Evolutionary conservation across 2,329 filamentous ascomycete species (phyloP).

Genomic region (Fusarium protoensiforme): DNA sequence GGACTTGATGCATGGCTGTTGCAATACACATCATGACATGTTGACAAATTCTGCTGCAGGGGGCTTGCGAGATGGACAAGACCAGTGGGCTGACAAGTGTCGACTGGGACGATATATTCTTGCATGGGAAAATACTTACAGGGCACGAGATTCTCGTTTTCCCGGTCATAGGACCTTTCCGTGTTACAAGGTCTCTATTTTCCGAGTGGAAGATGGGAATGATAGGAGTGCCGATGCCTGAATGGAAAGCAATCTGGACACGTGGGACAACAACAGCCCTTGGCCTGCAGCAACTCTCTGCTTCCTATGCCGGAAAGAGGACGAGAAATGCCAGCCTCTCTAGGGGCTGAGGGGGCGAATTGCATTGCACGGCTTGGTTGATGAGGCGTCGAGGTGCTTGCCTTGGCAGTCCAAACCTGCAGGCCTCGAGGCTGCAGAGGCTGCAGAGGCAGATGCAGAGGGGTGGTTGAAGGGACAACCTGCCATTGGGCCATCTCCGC

Average conservation of each 20-base stretch:
- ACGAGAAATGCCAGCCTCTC: background rate
- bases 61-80: background rate
- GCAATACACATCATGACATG: background rate
- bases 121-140: background rate
- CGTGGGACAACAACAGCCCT: background rate
- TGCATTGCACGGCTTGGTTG: background rate
- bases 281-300: background rate
- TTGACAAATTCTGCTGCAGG: conserved; percentile 3
- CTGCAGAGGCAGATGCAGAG: background rate
- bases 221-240: background rate
- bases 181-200: background rate
- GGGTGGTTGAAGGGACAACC: background rate
- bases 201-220: background rate
- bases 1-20: background rate
- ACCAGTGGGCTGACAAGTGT: background rate
- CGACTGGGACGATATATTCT: background rate
- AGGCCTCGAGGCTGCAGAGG: background rate
- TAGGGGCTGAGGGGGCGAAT: background rate
- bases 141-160: background rate
- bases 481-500: background rate
- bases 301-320: background rate
- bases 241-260: background rate
- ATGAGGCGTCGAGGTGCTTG: background rate
- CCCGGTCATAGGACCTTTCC: background rate
- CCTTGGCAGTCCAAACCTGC: background rate